A percentile compares a stretch with the other conserved stretches of the same genome.
These are phyloP conservation scores for Amanita phalloides DNA, from an alignment of 768 basidiomycete species.

Conservation along the genomic window DNA sequence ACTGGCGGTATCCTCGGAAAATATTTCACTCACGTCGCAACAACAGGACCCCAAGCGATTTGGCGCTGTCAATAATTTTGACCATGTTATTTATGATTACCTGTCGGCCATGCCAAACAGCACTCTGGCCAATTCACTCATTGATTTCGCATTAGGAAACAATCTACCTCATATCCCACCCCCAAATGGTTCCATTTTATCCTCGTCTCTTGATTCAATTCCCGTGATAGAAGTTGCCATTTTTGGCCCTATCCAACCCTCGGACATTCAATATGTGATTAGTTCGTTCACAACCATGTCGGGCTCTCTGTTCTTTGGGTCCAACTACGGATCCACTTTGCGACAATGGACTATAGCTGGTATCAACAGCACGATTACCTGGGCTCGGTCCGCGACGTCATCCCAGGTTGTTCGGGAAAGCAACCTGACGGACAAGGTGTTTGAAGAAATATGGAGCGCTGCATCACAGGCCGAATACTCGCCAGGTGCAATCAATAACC, in stretches of 20 bases:
- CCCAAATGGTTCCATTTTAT: conserved; percentile 32
- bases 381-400: conserved; percentile 44
- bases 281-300: conserved; percentile 41
- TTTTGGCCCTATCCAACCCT: conserved; percentile 42
- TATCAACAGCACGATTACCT: conserved; percentile 27
- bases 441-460: conserved; percentile 41
- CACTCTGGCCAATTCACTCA: conserved; percentile 34
- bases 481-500: conserved; percentile 9
- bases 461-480: conserved; percentile 24
- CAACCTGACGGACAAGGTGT: conserved; percentile 28
- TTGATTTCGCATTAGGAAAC: conserved; percentile 31
- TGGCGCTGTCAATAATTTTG: conserved; percentile 41
- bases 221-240: conserved; percentile 52
- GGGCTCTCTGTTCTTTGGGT: conserved; percentile 50
- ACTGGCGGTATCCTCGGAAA: conserved; percentile 25
- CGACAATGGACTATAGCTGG: conserved; percentile 44
- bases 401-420: conserved; percentile 39
- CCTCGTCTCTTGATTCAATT: conserved; percentile 29
- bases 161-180: conserved; percentile 18
- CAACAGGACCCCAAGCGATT: conserved; percentile 39
- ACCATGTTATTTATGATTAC: conserved; percentile 50
- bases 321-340: conserved; percentile 32
- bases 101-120: conserved; percentile 35
- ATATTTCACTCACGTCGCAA: conserved; percentile 16
- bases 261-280: conserved; percentile 35